These are phyloP conservation scores for Gnetum montanum DNA, from an alignment of 75 land plant genomes.

Conservation along the genomic window DNA sequence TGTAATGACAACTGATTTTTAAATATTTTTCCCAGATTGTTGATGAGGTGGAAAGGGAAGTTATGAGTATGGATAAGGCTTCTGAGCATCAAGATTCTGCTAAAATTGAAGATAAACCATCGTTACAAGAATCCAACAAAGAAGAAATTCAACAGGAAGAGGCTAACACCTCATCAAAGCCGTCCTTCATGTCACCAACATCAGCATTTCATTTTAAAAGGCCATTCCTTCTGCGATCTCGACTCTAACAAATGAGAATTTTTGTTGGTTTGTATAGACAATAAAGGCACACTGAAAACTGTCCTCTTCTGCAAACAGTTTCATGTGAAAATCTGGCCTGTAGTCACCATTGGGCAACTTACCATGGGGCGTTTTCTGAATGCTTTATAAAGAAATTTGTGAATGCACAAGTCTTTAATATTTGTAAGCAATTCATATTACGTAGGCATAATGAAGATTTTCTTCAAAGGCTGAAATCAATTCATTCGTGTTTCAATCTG, in stretches of 20 bases:
- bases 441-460: too few relatives aligned
- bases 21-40: conserved; percentile 7
- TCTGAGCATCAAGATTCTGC: background rate
- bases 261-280: too few relatives aligned
- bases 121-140: background rate
- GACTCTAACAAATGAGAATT: conserved; percentile 11
- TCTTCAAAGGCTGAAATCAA: too few relatives aligned
- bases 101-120: background rate
- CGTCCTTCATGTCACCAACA: conserved; percentile 4
- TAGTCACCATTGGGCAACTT: too few relatives aligned
- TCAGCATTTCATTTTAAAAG: conserved; percentile 7
- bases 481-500: too few relatives aligned
- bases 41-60: conserved; percentile 10
- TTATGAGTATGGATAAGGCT: conserved; percentile 1
- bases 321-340: too few relatives aligned
- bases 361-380: too few relatives aligned
- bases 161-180: background rate
- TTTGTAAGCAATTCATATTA: too few relatives aligned
- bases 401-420: too few relatives aligned
- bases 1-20: background rate
- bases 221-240: conserved; percentile 7
- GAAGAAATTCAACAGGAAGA: conserved; percentile 3
- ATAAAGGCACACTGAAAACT: too few relatives aligned
- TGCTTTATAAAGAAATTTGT: too few relatives aligned
- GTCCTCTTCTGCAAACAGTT: too few relatives aligned